Percentiles rank a stretch among this genome's conserved stretches.
phyloP scores from a whole-genome alignment of 352 stramenopile species.

The Phytophthora macrochlamydospora region DNA sequence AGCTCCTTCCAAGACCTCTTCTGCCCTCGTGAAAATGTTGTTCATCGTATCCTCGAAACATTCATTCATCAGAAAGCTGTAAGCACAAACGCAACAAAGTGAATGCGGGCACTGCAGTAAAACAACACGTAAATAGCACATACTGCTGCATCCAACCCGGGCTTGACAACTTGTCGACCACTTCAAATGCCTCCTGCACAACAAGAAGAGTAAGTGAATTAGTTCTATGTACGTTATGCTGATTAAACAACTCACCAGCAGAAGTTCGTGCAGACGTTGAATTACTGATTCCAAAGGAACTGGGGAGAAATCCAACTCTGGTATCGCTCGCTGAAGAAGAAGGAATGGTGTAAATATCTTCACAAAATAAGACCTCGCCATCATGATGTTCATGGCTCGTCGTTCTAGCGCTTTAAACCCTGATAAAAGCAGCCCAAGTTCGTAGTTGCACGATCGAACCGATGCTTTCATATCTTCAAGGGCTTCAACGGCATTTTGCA shows the following conservation, averaged over 20 bases:
- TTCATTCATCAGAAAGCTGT: slow-evolving; percentile 30
- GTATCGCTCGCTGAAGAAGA: slow-evolving; percentile 39
- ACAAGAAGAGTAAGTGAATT: neutral
- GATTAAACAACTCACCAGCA: slow-evolving; percentile 15
- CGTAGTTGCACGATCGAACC: slow-evolving; percentile 45
- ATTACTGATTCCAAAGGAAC: slow-evolving; percentile 31
- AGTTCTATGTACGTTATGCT: no score
- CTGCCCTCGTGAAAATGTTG: slow-evolving; percentile 12
- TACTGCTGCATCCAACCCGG: slow-evolving; percentile 47
- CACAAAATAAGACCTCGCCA: slow-evolving; percentile 25
- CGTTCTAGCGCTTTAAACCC: slow-evolving; percentile 35
- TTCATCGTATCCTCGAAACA: slow-evolving; percentile 23
- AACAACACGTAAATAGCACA: neutral
- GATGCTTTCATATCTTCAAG: slow-evolving; percentile 35
- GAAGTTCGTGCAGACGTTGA: slow-evolving; percentile 18
- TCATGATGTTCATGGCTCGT: slow-evolving; percentile 15
- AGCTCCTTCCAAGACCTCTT: slow-evolving; percentile 12
- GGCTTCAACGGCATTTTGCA: slow-evolving; percentile 2
- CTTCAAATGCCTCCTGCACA: slow-evolving; percentile 35
- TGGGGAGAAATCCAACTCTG: slow-evolving; percentile 56
- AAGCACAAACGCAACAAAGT: neutral
- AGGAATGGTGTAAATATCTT: slow-evolving; percentile 28
- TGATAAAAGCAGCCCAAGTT: slow-evolving; percentile 55
- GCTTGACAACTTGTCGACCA: slow-evolving; percentile 31
- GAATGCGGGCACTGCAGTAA: neutral